Base-by-base conservation (phyloP, 2,329 filamentous ascomycete genomes). In the Aspergillus ibericus region DNA sequence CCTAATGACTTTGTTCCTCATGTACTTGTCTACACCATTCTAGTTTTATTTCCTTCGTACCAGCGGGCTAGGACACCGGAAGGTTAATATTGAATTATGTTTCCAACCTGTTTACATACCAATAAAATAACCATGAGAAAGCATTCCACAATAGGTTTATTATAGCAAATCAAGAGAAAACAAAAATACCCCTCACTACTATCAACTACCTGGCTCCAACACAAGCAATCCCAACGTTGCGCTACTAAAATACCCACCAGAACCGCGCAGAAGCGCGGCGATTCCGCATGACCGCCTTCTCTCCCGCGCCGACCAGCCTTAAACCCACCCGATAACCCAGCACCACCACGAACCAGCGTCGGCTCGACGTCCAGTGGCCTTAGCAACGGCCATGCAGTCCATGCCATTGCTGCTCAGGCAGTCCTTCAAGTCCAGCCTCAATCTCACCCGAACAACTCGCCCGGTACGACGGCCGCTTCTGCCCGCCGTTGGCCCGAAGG, bases 341-440 rank as follows among this genome's bases (percentile, higher is more conserved):
- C 34, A 42, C 40, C 44, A 47, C 55, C 63, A 61, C 55, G 48
- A 61, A 62, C 61, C 59, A 63, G 56, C 60, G 63, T 52, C 56
- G 60, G 62, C 61, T 64, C 59, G 56, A 60, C 59, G 58, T 51
- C 54, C 58, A 57, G 63, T 63, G 65, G 63, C 66, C 62, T 56
- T 64, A 53, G 36, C 53, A 58, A 53, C 63, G 66, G 73, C 68
- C 67, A 78, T 78, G 75, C 75, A 77, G 63, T 66, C 75, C 53
- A 69, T 77, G 68, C 74, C 72, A 70, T 70, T 73, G 62, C 67
- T 77, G 63, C 60, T 77, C 52, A 65, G 74, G 68, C 75, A 77
- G 66, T 72, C 74, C 53, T 60, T 77, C 25, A 69, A 70, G 54
- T 68, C 70, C 16, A 68, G 66, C 25, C 51, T 69, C 34, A 65